Base-by-base conservation (phyloP, 192 early-diverging fungal genomes). In the Podila epicladia region DNA sequence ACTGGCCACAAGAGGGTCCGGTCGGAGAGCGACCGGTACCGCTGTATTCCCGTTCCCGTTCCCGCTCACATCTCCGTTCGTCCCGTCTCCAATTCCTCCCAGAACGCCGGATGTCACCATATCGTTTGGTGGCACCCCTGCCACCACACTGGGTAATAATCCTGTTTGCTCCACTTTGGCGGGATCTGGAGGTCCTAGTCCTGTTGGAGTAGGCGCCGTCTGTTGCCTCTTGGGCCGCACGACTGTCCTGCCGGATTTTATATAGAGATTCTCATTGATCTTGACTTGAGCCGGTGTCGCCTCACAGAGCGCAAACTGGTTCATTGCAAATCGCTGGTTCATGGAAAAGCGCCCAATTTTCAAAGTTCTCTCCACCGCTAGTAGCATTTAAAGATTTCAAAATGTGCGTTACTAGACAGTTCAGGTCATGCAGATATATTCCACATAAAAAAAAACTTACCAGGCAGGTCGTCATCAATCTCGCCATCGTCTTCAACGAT, bases 401-500 rank as follows among this genome's bases (percentile, higher is more conserved):
- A 35, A 28, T 58, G 33, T 65, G 38, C 31, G 20, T 59, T 35
- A 41, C 49, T 48, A 67, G 37, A 19, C 13, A 28, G 22, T 12
- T 31, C 32, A 26, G 28, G 50, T 22, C n/a, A 28, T 35, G n/a
- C 50, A 20, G 13, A 11, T 41, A 59, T 4, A 41, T 19, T 4
- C 26, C 63, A 0, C 12, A 28, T 8, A 37, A 9, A 37, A 37
- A 37, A 37, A 45, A 45, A 50, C 69, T 49, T 85, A 94, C 93
- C 93, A 45, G 97, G 97, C 76, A 99, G 93, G 82, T 99, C 96
- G 38, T 98, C 96, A 73, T 99, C 98, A 41, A 99, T 92, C 48
- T 91, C 91, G 24, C 98, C 98, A 84, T 98, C 98, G 67, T 96
- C 96, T 72, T 98, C 97, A 0, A 93, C 95, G 74, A 99, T 98